Evolutionary conservation across 2,329 filamentous ascomycete species (phyloP).

Genomic region (Domatiomyces catenatus): DNA sequence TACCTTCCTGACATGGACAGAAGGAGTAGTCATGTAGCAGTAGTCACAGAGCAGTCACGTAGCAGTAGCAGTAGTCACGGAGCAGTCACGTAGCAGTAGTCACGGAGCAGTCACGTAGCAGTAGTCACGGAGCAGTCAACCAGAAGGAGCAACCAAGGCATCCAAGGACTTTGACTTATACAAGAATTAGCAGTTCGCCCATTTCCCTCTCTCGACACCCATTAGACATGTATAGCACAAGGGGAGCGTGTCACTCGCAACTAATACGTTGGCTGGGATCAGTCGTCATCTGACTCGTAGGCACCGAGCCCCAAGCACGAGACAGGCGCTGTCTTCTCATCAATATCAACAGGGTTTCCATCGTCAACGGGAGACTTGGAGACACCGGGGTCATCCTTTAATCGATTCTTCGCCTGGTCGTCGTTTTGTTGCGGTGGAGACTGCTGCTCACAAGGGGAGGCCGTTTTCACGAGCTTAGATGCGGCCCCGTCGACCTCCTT

Average conservation of each 20-base stretch:
- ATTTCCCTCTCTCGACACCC: too few species aligned
- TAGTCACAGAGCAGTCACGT: too few species aligned
- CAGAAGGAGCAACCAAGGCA: too few species aligned
- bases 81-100: too few species aligned
- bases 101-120: too few species aligned
- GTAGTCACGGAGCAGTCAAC: too few species aligned
- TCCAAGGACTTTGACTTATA: too few species aligned
- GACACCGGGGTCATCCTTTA: not conserved
- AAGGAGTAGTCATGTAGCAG: too few species aligned
- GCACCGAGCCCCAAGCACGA: not conserved
- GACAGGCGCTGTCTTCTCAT: not conserved
- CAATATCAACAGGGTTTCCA: not conserved
- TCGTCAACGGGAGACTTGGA: not conserved
- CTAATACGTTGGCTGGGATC: not conserved
- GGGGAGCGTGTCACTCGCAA: not conserved
- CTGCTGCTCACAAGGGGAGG: conserved; percentile 3
- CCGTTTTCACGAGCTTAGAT: not conserved
- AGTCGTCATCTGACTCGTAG: not conserved
- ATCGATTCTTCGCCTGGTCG: not conserved
- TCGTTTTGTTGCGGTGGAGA: not conserved
- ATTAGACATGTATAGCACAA: not conserved
- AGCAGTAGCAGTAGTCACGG: too few species aligned
- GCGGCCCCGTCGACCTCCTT: not conserved
- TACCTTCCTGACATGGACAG: too few species aligned
- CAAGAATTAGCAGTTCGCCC: too few species aligned